These are phyloP conservation scores for Cyberlindnera mrakii DNA, from an alignment of 805 yeast species.

Conservation along the genomic window DNA sequence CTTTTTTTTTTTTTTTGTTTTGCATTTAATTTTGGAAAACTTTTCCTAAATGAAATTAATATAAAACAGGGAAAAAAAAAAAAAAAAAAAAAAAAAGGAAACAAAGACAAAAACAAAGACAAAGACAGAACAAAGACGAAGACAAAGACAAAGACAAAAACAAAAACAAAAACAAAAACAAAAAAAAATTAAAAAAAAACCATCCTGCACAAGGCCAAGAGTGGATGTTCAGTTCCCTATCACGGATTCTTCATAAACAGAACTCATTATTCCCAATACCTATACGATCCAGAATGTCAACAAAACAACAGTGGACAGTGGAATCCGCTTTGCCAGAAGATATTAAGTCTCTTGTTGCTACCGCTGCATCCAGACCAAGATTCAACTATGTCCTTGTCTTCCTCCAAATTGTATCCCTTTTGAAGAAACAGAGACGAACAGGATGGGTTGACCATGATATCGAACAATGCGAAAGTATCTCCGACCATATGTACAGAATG, in stretches of 20 bases:
- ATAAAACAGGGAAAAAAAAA: no score
- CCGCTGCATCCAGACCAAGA: slow-evolving; percentile 14
- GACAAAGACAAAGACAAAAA: no score
- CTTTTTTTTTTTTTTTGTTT: no score
- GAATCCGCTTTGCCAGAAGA: slow-evolving; percentile 45
- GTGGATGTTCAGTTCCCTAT: no score
- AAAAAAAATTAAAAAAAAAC: no score
- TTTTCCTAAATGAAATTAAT: no score
- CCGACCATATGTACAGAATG: slow-evolving; percentile 98
- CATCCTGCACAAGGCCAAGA: no score
- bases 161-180: no score
- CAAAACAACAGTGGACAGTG: slow-evolving; percentile 42
- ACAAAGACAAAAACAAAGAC: no score
- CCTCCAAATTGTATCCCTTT: slow-evolving; percentile 58
- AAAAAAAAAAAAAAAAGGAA: no score
- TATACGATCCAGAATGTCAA: slow-evolving; percentile 6
- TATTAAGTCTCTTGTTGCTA: slow-evolving; percentile 30
- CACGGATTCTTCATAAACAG: not conserved
- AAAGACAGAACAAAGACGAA: no score
- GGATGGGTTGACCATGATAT: slow-evolving; percentile 81
- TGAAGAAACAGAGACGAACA: slow-evolving; percentile 80
- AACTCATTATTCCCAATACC: not conserved
- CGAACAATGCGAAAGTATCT: slow-evolving; percentile 50
- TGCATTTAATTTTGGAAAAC: no score
- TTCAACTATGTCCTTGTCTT: slow-evolving; percentile 50